Base-by-base conservation (phyloP, 1,284 basidiomycete genomes). In the Cutaneotrichosporon mucoides region DNA sequence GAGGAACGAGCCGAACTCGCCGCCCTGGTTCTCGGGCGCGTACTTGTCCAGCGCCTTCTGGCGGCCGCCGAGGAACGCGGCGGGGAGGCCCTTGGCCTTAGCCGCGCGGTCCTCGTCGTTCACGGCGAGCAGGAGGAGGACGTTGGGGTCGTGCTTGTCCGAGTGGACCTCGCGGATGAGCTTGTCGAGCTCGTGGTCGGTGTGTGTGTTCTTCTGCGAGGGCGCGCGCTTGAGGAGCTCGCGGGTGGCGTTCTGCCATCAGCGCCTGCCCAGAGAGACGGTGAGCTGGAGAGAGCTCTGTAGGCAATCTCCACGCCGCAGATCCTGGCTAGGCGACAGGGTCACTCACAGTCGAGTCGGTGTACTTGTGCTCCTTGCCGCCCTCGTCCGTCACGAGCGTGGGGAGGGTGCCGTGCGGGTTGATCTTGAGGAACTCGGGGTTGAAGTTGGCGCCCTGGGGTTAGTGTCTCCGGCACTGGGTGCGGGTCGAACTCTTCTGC, bases 401-500 rank as follows among this genome's bases (percentile, higher is more conserved):
- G 35, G 85, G 85, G 13, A 87, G 71, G 2, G 85, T 86, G 5
- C 76, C 85, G 41, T 79, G 71, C 4, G 82, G 80, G 71, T 85
- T 86, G 63, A 85, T 73, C 65, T 82, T 80, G 58, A 86, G 66
- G 73, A 83, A 86, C 7, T 79, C 75, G 9, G 86, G 85, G 41
- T 78, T 75, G 66, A 88, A 87, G 76, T 88, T 88, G 63, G 82
- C 83, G 41, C 85, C 85, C 59, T 84, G 75, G 12, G 0, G 37
- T 60, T 16, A 56, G 55, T 36, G 11, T 24, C 24, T 24, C 24
- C 24, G 24, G 24, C 24, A 24, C 24, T 24, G 24, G 24, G 24
- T 24, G 24, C 24, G 24, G 24, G 24, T 24, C 24, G 24, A 24
- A 24, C 24, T 24, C 24, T 24, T 24, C 24, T 24, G 24, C 24